Conservation (phyloP, 2,329 filamentous ascomycete species). For the Fusarium verticillioides region DNA sequence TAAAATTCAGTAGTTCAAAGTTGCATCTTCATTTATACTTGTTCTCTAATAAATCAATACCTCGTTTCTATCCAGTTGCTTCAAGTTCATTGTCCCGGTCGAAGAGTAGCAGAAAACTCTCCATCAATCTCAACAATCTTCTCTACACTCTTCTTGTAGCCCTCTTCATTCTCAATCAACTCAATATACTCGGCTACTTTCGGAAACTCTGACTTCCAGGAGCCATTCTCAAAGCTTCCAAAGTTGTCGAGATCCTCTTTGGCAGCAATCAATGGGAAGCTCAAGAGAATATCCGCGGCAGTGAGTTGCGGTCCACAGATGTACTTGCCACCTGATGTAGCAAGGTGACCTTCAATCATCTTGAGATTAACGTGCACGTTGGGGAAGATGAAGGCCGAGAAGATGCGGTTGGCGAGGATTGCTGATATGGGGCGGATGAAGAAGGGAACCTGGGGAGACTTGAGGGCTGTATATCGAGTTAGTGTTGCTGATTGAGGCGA, state of each 20-base stretch:
- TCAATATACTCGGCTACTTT: conserved; percentile 60
- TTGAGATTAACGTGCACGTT: conserved; percentile 60
- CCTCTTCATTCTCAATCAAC: conserved; percentile 57
- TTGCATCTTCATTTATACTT: neutral
- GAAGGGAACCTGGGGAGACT: conserved; percentile 60
- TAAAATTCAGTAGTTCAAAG: neutral
- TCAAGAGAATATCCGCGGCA: conserved; percentile 64
- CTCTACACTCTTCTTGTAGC: conserved; percentile 59
- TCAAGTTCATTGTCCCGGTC: neutral
- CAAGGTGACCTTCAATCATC: conserved; percentile 63
- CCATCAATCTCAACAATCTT: conserved; percentile 64
- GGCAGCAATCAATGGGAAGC: conserved; percentile 62
- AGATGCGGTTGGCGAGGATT: conserved; percentile 55
- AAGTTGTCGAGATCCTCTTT: conserved; percentile 54
- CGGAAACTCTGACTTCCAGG: conserved; percentile 55
- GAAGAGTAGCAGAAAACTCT: conserved; percentile 40
- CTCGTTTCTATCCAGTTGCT: neutral
- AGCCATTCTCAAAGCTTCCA: conserved; percentile 55
- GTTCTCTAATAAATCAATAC: neutral
- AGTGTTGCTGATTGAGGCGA: neutral
- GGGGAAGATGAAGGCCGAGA: conserved; percentile 57
- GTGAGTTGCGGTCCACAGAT: conserved; percentile 62
- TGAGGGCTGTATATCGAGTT: conserved; percentile 51
- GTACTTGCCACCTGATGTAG: conserved; percentile 58
- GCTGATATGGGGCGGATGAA: conserved; percentile 63